Conservation (phyloP, 148 eudicot species). For the Rhododendron griersonianum region DNA sequence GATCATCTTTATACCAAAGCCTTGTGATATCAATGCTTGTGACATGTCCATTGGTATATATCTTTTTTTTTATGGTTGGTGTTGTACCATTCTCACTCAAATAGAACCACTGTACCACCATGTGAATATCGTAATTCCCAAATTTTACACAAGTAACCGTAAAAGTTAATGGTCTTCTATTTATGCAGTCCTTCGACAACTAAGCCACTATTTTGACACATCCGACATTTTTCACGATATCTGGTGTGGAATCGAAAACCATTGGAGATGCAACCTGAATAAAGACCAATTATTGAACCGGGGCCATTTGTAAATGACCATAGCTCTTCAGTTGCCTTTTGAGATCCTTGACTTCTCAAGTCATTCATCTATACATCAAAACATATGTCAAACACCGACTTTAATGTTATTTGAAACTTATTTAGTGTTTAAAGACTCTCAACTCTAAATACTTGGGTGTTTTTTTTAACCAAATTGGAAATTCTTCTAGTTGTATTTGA, state of each 20-base stretch:
- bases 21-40: not conserved
- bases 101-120: not conserved
- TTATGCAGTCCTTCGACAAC: not conserved
- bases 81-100: not conserved
- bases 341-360: not conserved
- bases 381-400: not conserved
- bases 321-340: not conserved
- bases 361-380: not conserved
- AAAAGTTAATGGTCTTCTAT: not conserved
- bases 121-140: not conserved
- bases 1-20: not conserved
- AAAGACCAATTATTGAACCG: not conserved
- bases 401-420: not conserved
- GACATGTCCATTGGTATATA: not conserved
- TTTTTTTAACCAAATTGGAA: not conserved
- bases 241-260: not conserved
- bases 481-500: not conserved
- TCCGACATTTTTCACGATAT: not conserved
- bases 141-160: not conserved
- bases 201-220: not conserved
- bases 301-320: not conserved
- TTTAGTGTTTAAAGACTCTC: not conserved
- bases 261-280: not conserved
- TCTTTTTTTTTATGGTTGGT: not conserved
- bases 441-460: not conserved